Base-by-base conservation (phyloP, 371 early-diverging fungal genomes). In the Nematocida sp. region DNA sequence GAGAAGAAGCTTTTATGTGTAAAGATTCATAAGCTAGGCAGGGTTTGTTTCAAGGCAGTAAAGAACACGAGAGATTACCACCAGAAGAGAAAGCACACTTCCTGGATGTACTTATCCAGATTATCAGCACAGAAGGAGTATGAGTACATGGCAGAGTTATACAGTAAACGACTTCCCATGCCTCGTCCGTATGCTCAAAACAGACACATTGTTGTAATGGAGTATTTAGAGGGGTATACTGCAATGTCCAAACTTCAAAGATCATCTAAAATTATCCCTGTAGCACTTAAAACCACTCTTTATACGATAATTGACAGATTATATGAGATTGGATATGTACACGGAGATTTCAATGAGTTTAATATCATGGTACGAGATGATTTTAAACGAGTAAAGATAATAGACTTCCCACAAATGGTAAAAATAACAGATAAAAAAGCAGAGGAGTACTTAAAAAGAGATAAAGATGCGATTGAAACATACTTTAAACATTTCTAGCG, bases 321-420 rank as follows among this genome's bases (percentile, higher is more conserved):
- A 66, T 95, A 96, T 27, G 90, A 92, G 58, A 90, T 93, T 73
- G 99, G 99, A 52, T 89, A 98, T 67, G 95, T 96, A 82, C 99
- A 99, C 85, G 96, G 97, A 76, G 99, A 99, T 88, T 98, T 97
- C 85, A 99, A 99, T 90, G 99, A 98, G 84, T 99, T 97, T 90
- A 99, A 99, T 88, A 89, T 98, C 67, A 89, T 99, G 86, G 89
- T 99, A 69, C 91, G 90, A 62, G 90, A 91, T 67, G 90, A 92
- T 84, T 64, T n/a, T 39, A 91, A 92, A 15, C 89, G 91, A 1
- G 83, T 87, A 25, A 92, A 89, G 39, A 88, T 97, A 6, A 97
- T 99, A 72, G 99, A 99, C 90, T 99, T 99, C 86, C 98, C 99
- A 1, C 98, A 99, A 87, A 97, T 96, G 96, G 93, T 99, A 3